Base-by-base conservation (phyloP, 306 rosid species). In the Trifolium subterraneum region DNA sequence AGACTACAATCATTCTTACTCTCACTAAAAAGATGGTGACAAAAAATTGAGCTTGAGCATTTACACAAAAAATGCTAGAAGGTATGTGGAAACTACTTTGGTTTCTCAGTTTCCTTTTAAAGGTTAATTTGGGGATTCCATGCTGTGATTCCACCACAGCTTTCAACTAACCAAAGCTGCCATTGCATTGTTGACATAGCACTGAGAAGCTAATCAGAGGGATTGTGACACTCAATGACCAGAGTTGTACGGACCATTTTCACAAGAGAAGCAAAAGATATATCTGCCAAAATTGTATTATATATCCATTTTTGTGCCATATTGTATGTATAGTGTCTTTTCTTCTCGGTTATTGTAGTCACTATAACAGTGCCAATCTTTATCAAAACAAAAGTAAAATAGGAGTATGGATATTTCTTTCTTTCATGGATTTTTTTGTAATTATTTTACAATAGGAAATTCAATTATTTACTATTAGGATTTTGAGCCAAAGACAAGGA, bases 151-250 rank as follows among this genome's bases (percentile, higher is more conserved):
- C 56, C 65, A 64, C 59, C 8, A 20, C 23, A 36, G 72, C 67
- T 81, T 52, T 70, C 77, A 70, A 60, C 47, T 25, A 14, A 75
- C 67, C 69, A 79, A 79, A 79, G 71, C 79, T 64, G 82, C 78
- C 55, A 76, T 62, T 29, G 54, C 77, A 76, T 64, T 63, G 61
- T 45, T 71, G 79, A 74, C 52, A 76, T 70, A 15, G 67, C 70
- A 72, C 18, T 25, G 54, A 61, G 74, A 76, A 15, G 52, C 35
- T 4, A 68, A 25, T 58, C 38, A 41, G 66, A 65, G 20, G 19
- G 80, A 72, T 38, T 8, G 73, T 38, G 82, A 59, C 78, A 68
- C 69, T 36, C 75, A 55, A 44, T 70, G 78, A 73, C 74, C 71
- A 56, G 60, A 52, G 66, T 6, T 69, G 22, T 64, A 55, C 6